phyloP scores from a whole-genome alignment of 176 grass and related monocot species.

The Musa acuminata region DNA sequence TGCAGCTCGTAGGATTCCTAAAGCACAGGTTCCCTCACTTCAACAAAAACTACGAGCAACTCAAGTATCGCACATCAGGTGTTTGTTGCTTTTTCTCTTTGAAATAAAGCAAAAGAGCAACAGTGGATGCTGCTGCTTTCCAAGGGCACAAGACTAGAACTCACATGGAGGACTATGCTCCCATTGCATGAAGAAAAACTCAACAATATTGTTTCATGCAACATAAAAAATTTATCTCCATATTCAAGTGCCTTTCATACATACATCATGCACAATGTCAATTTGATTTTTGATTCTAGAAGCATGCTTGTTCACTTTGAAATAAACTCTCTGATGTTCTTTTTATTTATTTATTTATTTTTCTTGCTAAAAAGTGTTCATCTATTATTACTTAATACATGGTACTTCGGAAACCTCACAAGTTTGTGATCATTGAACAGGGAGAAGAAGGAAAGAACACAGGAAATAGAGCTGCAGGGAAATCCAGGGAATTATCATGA shows the following conservation, averaged over 20 bases:
- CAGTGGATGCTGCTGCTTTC: conserved; percentile 1
- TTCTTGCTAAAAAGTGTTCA: no score
- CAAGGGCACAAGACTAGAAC: background rate
- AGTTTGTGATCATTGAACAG: background rate
- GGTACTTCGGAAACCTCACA: background rate
- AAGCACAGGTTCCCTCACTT: conserved; percentile 47
- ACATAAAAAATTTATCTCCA: background rate
- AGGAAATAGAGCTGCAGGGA: background rate
- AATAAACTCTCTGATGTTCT: no score
- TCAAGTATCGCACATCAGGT: background rate
- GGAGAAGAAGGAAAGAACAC: background rate
- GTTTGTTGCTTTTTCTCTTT: conserved; percentile 24
- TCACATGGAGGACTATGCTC: no score
- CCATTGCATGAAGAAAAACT: no score
- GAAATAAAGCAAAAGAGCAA: background rate
- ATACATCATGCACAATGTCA: no score
- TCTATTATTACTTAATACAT: background rate
- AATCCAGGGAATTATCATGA: conserved; percentile 7
- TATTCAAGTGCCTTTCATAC: no score
- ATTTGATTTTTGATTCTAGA: no score
- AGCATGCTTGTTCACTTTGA: no score
- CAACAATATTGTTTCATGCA: background rate
- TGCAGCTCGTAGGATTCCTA: conserved; percentile 37
- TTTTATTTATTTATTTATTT: no score
- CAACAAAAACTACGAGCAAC: conserved; percentile 28